A percentile compares a stretch with the other conserved stretches of the same genome.
Conservation (phyloP, 306 rosid genomes). For the Gynostemma pentaphyllum region DNA sequence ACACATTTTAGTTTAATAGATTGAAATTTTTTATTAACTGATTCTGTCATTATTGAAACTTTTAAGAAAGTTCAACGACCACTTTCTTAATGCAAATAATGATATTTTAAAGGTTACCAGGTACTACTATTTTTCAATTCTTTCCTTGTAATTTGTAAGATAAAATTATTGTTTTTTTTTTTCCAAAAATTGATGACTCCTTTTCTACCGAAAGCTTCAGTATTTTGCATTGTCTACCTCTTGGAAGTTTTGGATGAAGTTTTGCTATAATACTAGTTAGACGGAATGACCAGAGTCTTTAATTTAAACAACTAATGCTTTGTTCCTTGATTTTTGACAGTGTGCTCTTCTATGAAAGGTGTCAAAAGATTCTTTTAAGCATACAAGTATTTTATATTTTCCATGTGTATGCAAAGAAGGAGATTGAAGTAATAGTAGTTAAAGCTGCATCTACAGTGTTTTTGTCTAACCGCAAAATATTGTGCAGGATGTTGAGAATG, state of each 20-base stretch:
- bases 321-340: neutral
- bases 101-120: neutral
- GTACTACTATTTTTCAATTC: neutral
- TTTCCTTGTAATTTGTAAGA: neutral
- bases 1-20: neutral
- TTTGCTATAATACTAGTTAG: neutral
- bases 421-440: neutral
- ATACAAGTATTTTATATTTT: neutral
- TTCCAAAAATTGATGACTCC: neutral
- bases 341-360: neutral
- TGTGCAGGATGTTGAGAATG: slow-evolving; percentile 54
- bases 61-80: neutral
- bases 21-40: too few species aligned
- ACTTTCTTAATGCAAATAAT: neutral
- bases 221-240: neutral
- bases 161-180: neutral
- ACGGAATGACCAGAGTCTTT: neutral
- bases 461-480: slow-evolving; percentile 11
- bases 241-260: neutral
- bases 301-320: neutral
- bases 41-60: neutral
- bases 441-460: neutral
- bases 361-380: neutral
- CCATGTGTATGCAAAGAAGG: neutral
- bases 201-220: neutral